phyloP scores from a whole-genome alignment of 2,329 filamentous ascomycete genomes.

The Trichoderma sp. region DNA sequence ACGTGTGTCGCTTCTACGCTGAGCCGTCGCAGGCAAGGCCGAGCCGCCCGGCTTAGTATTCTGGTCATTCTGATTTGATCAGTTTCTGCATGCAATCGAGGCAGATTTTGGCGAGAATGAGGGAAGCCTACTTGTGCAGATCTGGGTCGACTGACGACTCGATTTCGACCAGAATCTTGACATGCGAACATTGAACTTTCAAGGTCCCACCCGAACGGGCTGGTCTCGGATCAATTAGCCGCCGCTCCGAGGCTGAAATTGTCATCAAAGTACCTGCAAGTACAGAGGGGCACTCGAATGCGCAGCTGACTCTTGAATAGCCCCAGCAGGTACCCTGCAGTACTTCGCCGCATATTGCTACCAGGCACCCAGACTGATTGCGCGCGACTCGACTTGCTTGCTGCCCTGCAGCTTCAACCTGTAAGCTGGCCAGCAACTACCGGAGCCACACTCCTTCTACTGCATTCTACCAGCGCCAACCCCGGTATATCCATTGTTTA shows the following conservation, averaged over 20 bases:
- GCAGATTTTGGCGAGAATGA: too few species aligned
- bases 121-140: background rate
- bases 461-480: conserved; percentile 5
- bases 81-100: background rate
- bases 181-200: conserved; percentile 16
- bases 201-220: background rate
- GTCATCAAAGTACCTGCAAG: background rate
- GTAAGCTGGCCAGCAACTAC: conserved; percentile 20
- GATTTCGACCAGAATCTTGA: background rate
- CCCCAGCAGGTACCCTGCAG: background rate
- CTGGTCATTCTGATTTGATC: conserved; percentile 27
- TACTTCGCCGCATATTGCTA: conserved; percentile 1
- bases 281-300: background rate
- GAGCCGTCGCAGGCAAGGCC: conserved; percentile 28
- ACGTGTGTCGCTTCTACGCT: conserved; percentile 1
- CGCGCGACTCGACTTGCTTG: conserved; percentile 24
- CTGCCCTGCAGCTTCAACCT: conserved; percentile 23
- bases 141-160: background rate
- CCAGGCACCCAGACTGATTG: conserved; percentile 25
- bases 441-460: conserved; percentile 7
- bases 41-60: conserved; percentile 22
- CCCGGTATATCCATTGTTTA: background rate
- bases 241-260: conserved; percentile 17
- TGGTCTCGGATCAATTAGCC: conserved; percentile 21
- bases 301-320: background rate